phyloP scores from a whole-genome alignment of 1,284 basidiomycete genomes.

The Sanghuangporus weigelae region DNA sequence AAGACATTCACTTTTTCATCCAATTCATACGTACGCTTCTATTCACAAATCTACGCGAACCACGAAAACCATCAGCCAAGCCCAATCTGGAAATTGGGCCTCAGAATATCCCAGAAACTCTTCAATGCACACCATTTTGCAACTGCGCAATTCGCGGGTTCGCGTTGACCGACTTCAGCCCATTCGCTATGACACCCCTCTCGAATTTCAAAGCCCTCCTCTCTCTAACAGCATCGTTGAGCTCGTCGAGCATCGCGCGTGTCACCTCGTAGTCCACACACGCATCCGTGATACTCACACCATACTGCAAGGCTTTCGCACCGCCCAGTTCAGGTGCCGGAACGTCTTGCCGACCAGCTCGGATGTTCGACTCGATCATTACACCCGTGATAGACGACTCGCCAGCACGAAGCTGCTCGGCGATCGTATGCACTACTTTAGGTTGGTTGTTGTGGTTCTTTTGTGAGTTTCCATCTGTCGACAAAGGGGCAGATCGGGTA shows the following conservation, averaged over 20 bases:
- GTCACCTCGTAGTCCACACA: constrained; percentile 92
- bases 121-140: not conserved
- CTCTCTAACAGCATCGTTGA: constrained; percentile 48
- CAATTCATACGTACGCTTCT: too few relatives aligned
- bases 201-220: constrained; percentile 6
- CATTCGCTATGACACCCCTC: constrained; percentile 4
- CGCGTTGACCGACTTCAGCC: not conserved
- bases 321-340: constrained; percentile 44
- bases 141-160: not conserved
- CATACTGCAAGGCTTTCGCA: constrained; percentile 66
- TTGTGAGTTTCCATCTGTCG: constrained; percentile 80
- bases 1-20: too few relatives aligned
- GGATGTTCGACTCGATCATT: constrained; percentile 95
- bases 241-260: constrained; percentile 66
- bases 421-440: constrained; percentile 73
- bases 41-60: too few relatives aligned
- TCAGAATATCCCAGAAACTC: too few relatives aligned
- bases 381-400: constrained; percentile 85
- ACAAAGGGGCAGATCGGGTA: not conserved
- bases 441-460: constrained; percentile 93
- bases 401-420: constrained; percentile 73
- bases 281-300: constrained; percentile 88
- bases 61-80: too few relatives aligned
- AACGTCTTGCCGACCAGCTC: constrained; percentile 82
- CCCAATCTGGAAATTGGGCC: too few relatives aligned